These are phyloP conservation scores for Syncephalis plumigaleata DNA, from an alignment of 371 early-diverging fungal species.

Conservation along the genomic window DNA sequence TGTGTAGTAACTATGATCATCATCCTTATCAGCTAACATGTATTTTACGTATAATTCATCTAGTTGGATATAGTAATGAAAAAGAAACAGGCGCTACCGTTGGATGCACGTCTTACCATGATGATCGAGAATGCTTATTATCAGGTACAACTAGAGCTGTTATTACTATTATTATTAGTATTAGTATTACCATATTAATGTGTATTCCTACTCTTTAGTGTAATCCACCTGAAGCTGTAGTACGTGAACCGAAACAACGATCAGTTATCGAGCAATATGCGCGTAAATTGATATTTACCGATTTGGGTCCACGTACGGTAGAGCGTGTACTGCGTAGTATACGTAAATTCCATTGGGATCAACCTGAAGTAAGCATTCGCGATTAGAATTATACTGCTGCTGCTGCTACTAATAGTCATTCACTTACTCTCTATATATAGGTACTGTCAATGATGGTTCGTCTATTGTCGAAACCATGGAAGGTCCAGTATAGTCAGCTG, in stretches of 20 bases:
- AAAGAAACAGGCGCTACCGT: slow-evolving; percentile 61
- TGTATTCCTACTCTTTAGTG: slow-evolving; percentile 22
- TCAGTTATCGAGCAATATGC: slow-evolving; percentile 68
- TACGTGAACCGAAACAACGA: slow-evolving; percentile 39
- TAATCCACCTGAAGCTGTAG: slow-evolving; percentile 56
- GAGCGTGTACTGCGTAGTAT: slow-evolving; percentile 56
- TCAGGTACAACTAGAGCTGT: slow-evolving; percentile 18
- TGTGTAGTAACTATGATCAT: neutral
- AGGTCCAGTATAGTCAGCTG: slow-evolving; percentile 76
- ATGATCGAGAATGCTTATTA: slow-evolving; percentile 91
- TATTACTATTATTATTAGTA: neutral
- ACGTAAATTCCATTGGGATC: slow-evolving; percentile 79
- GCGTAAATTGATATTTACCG: slow-evolving; percentile 66
- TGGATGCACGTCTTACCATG: slow-evolving; percentile 65
- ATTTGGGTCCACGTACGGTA: slow-evolving; percentile 41
- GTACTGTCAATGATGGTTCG: slow-evolving; percentile 5
- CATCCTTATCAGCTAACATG: no score
- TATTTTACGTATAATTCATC: neutral
- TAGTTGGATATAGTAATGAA: slow-evolving; percentile 72
- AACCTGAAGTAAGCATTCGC: slow-evolving; percentile 18
- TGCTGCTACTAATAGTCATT: neutral
- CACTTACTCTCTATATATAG: slow-evolving; percentile 1
- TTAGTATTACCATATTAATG: neutral
- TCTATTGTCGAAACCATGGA: slow-evolving; percentile 58
- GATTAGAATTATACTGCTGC: no score